phyloP scores from a whole-genome alignment of 306 rosid species.

The Cucurbita argyrosperma region DNA sequence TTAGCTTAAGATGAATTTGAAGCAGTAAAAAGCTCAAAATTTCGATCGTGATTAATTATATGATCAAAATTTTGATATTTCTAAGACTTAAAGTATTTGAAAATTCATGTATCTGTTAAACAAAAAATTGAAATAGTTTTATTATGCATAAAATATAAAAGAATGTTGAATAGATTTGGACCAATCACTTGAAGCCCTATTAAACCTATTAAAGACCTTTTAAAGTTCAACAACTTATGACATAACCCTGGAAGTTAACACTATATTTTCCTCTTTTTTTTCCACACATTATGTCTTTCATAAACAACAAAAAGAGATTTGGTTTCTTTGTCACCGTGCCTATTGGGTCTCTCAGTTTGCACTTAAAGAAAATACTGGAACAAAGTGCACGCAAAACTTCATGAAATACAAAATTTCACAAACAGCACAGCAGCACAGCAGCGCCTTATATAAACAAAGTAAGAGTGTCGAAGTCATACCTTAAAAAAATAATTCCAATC shows the following conservation, averaged over 20 bases:
- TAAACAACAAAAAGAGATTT: background rate
- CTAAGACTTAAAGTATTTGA: background rate
- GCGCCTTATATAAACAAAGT: background rate
- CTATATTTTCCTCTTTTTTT: background rate
- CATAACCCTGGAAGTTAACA: too few relatives aligned
- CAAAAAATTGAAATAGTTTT: background rate
- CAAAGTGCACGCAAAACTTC: background rate
- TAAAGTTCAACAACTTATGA: background rate
- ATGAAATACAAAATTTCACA: background rate
- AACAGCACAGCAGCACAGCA: background rate
- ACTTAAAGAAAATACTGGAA: background rate
- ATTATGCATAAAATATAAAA: background rate
- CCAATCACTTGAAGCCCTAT: background rate
- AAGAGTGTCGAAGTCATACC: slow-evolving; percentile 22
- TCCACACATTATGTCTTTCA: background rate
- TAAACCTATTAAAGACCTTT: background rate
- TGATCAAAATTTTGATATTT: background rate
- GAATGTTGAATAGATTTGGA: background rate
- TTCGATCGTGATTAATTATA: background rate
- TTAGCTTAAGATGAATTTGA: background rate
- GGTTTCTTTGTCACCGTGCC: background rate
- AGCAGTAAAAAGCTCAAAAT: background rate
- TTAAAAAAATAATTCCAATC: slow-evolving; percentile 56
- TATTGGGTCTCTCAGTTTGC: background rate
- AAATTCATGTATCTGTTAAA: background rate